These are phyloP conservation scores for Serendipita indica DNA, from an alignment of 768 basidiomycete species.

Conservation along the genomic window DNA sequence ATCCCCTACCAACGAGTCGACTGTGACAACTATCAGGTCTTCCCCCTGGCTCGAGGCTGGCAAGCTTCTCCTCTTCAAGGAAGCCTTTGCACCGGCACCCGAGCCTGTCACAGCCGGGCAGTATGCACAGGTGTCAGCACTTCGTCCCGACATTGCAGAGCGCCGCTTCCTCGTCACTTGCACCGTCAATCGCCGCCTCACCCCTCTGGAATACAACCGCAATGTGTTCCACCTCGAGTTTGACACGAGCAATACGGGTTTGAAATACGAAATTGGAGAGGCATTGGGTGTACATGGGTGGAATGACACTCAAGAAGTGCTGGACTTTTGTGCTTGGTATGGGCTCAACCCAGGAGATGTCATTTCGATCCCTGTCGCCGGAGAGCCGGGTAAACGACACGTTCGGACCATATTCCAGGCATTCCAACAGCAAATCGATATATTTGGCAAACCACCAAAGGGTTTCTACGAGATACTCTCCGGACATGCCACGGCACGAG, in stretches of 20 bases:
- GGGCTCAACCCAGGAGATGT: constrained; percentile 67
- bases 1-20: constrained; percentile 32
- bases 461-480: constrained; percentile 86
- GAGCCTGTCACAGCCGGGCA: constrained; percentile 28
- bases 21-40: constrained; percentile 35
- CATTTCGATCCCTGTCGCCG: constrained; percentile 63
- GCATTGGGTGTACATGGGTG: constrained; percentile 95
- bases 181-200: constrained; percentile 85
- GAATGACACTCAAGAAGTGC: constrained; percentile 83
- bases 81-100: constrained; percentile 44
- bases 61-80: constrained; percentile 77
- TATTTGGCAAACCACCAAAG: constrained; percentile 93
- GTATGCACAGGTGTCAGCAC: constrained; percentile 44
- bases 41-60: constrained; percentile 74
- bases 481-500: constrained; percentile 47
- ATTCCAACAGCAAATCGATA: constrained; percentile 89
- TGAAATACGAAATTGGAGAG: constrained; percentile 92
- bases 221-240: constrained; percentile 99
- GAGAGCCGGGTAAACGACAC: constrained; percentile 51
- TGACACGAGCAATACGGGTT: constrained; percentile 76
- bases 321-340: constrained; percentile 85
- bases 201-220: constrained; percentile 89
- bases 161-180: constrained; percentile 89
- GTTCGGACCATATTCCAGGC: constrained; percentile 91
- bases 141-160: constrained; percentile 78